A percentile compares a stretch with the other conserved stretches of the same genome.
These are phyloP conservation scores for Nepenthes alata DNA, from an alignment of 179 eudicot species.

Conservation along the genomic window DNA sequence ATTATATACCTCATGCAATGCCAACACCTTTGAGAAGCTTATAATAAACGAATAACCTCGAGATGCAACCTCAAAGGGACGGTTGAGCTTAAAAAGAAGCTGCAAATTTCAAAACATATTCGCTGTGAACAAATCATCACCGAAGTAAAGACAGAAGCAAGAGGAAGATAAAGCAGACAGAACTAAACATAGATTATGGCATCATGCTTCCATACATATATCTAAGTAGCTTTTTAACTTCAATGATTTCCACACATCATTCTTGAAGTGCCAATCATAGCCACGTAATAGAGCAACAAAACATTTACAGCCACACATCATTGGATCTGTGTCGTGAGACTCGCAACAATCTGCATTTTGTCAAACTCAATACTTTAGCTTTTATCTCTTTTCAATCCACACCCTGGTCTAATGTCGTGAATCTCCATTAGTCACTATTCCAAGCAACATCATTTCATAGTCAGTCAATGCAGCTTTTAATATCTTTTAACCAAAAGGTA, in stretches of 20 bases:
- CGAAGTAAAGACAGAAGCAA: neutral
- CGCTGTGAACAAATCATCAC: constrained; percentile 11
- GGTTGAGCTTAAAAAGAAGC: constrained; percentile 82
- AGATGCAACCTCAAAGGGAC: constrained; percentile 93
- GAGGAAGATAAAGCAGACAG: neutral
- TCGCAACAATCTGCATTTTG: too few species aligned
- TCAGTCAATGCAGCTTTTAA: too few species aligned
- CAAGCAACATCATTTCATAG: too few species aligned
- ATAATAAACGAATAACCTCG: constrained; percentile 81
- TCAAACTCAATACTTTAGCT: too few species aligned
- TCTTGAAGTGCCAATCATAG: neutral
- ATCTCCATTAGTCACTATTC: too few species aligned
- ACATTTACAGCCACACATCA: neutral
- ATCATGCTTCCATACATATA: too few species aligned
- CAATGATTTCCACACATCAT: too few species aligned
- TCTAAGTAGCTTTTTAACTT: too few species aligned
- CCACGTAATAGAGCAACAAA: neutral
- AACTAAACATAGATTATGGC: neutral
- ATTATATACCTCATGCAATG: constrained; percentile 55
- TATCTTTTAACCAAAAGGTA: too few species aligned
- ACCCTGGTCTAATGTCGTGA: too few species aligned
- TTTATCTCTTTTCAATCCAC: too few species aligned
- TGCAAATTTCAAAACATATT: constrained; percentile 26
- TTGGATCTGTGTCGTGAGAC: too few species aligned
- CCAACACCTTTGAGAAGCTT: constrained; percentile 76